Percentiles rank a stretch among this genome's conserved stretches.
Conservation (phyloP, 2,329 filamentous ascomycete genomes). For the Aspergillus luchuensis region DNA sequence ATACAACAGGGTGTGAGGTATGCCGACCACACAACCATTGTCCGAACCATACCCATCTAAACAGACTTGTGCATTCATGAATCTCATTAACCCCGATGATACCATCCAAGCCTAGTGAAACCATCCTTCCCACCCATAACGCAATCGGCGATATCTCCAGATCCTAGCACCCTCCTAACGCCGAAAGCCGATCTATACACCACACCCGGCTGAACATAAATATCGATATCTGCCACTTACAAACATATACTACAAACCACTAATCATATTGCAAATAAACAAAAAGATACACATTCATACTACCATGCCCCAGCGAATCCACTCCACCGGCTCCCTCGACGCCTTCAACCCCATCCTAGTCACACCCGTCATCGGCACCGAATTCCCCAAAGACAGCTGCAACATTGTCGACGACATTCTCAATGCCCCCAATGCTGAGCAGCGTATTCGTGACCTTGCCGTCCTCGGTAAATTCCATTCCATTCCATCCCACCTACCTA, state of each 20-base stretch:
- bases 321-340: constrained; percentile 18
- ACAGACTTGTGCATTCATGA: too few relatives aligned
- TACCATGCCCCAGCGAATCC: constrained; percentile 2
- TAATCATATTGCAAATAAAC: too few relatives aligned
- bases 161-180: neutral
- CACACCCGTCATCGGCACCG: constrained; percentile 46
- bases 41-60: too few relatives aligned
- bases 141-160: neutral
- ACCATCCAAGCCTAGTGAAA: neutral
- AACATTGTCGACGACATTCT: constrained; percentile 57
- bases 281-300: neutral
- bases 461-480: constrained; percentile 59
- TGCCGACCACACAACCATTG: too few relatives aligned
- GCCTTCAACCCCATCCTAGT: constrained; percentile 15
- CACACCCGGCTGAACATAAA: neutral
- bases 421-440: constrained; percentile 62
- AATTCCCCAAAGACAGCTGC: constrained; percentile 38
- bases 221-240: too few relatives aligned
- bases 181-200: neutral
- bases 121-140: neutral
- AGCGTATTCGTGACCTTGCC: constrained; percentile 66
- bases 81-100: too few relatives aligned
- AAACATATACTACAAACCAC: too few relatives aligned
- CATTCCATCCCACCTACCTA: constrained; percentile 14
- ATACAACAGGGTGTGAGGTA: too few relatives aligned